phyloP scores from a whole-genome alignment of 495 filamentous ascomycete genomes.

The Talaromyces trachyspermus region DNA sequence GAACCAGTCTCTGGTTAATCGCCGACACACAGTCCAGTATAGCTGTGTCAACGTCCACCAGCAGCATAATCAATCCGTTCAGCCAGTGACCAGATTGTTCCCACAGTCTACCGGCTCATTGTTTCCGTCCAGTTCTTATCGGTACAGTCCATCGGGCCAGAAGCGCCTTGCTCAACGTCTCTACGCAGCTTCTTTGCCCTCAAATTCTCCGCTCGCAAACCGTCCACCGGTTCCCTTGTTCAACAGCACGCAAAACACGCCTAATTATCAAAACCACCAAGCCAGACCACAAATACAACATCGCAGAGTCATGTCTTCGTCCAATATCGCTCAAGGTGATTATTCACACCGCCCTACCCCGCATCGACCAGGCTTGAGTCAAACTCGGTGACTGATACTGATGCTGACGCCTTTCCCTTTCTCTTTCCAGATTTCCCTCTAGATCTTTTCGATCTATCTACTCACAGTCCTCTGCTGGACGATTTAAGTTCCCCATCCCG shows the following conservation, averaged over 20 bases:
- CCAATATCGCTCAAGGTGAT: slow-evolving; percentile 30
- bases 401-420: not conserved
- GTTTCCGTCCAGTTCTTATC: slow-evolving; percentile 33
- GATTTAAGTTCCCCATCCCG: slow-evolving; percentile 14
- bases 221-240: slow-evolving; percentile 50
- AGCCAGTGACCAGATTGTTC: slow-evolving; percentile 31
- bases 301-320: slow-evolving; percentile 36
- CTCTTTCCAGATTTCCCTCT: slow-evolving; percentile 7
- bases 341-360: not conserved
- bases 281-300: slow-evolving; percentile 12
- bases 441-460: slow-evolving; percentile 30
- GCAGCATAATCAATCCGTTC: slow-evolving; percentile 14
- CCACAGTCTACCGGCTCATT: slow-evolving; percentile 25
- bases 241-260: slow-evolving; percentile 26
- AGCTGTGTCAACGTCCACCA: slow-evolving; percentile 9
- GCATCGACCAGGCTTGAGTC: not conserved
- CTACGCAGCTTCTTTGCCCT: slow-evolving; percentile 29
- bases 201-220: slow-evolving; percentile 27
- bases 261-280: slow-evolving; percentile 21
- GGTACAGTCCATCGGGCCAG: slow-evolving; percentile 34
- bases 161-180: slow-evolving; percentile 24
- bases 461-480: slow-evolving; percentile 19
- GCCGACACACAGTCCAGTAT: slow-evolving; percentile 5
- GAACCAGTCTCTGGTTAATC: slow-evolving; percentile 6
- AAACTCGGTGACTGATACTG: not conserved